Evolutionary conservation across 495 filamentous ascomycete species (phyloP).

Genomic region (Pyronema omphalodes): DNA sequence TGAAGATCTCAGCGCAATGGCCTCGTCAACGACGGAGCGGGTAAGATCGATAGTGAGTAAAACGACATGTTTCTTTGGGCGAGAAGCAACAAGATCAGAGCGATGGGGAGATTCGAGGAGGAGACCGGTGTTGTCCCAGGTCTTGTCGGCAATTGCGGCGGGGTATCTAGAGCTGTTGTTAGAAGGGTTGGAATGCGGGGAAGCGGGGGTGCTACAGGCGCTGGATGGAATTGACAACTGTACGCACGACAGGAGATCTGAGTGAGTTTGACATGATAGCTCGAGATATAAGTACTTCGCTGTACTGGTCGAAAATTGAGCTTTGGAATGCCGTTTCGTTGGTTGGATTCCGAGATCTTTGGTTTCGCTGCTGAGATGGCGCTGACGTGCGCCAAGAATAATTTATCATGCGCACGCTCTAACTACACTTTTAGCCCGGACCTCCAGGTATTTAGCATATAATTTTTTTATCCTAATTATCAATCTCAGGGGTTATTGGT

Average conservation of each 20-base stretch:
- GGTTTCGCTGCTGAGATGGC: too few species aligned
- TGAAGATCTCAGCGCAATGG: slow-evolving; percentile 54
- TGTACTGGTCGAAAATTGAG: too few species aligned
- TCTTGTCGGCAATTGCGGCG: slow-evolving; percentile 67
- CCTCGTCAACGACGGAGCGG: slow-evolving; percentile 74
- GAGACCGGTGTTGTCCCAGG: slow-evolving; percentile 87
- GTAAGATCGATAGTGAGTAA: slow-evolving; percentile 89
- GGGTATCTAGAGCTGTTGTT: slow-evolving; percentile 38
- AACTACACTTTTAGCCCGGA: too few species aligned
- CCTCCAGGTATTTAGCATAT: too few species aligned
- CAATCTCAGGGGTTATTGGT: too few species aligned
- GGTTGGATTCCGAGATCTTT: too few species aligned
- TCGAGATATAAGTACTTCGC: too few species aligned
- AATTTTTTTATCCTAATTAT: too few species aligned
- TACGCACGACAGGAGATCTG: slow-evolving; percentile 51
- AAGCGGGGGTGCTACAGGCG: slow-evolving; percentile 44
- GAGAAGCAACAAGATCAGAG: background rate
- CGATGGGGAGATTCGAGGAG: slow-evolving; percentile 51
- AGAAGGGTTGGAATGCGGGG: slow-evolving; percentile 1
- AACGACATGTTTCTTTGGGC: slow-evolving; percentile 43
- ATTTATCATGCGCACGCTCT: too few species aligned
- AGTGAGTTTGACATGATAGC: background rate
- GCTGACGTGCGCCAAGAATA: too few species aligned
- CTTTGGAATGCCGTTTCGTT: too few species aligned
- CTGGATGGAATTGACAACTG: slow-evolving; percentile 63